These are phyloP conservation scores for Pseudogymnoascus sp. DNA, from an alignment of 2,329 filamentous ascomycete species.

Conservation along the genomic window DNA sequence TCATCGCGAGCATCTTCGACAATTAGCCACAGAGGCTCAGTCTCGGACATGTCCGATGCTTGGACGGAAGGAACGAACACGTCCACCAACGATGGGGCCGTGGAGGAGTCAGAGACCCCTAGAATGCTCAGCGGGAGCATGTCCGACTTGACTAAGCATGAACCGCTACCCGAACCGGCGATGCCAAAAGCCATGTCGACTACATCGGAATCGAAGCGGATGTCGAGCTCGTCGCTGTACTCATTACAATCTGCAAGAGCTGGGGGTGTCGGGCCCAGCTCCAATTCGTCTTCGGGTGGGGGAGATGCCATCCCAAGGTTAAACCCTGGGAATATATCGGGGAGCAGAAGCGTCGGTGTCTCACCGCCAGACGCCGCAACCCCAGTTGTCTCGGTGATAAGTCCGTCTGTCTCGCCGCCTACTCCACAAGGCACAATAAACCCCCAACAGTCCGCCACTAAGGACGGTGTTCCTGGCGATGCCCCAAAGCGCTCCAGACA, in stretches of 20 bases:
- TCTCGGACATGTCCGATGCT: slow-evolving; percentile 35
- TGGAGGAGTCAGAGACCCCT: slow-evolving; percentile 43
- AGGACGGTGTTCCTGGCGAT: background rate
- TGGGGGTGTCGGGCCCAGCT: slow-evolving; percentile 40
- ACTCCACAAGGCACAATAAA: slow-evolving; percentile 34
- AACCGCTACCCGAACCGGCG: slow-evolving; percentile 39
- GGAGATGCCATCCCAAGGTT: slow-evolving; percentile 35
- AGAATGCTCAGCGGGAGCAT: slow-evolving; percentile 32
- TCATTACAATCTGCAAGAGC: slow-evolving; percentile 51
- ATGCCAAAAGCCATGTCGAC: slow-evolving; percentile 38
- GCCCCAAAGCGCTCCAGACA: slow-evolving; percentile 16
- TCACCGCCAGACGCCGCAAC: slow-evolving; percentile 38
- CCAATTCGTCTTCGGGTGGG: slow-evolving; percentile 43
- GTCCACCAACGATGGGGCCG: slow-evolving; percentile 32
- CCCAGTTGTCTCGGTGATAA: slow-evolving; percentile 45
- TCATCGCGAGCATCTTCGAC: slow-evolving; percentile 23
- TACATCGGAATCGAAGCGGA: slow-evolving; percentile 52
- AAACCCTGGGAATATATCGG: slow-evolving; percentile 18
- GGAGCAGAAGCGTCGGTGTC: slow-evolving; percentile 12
- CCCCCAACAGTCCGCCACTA: slow-evolving; percentile 38
- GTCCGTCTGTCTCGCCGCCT: slow-evolving; percentile 36
- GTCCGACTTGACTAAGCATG: slow-evolving; percentile 20
- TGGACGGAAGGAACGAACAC: slow-evolving; percentile 32
- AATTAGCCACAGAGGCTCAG: slow-evolving; percentile 21
- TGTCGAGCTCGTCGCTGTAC: slow-evolving; percentile 66